Base-by-base conservation (phyloP, 352 stramenopile genomes). In the Aphanomyces euteiches region DNA sequence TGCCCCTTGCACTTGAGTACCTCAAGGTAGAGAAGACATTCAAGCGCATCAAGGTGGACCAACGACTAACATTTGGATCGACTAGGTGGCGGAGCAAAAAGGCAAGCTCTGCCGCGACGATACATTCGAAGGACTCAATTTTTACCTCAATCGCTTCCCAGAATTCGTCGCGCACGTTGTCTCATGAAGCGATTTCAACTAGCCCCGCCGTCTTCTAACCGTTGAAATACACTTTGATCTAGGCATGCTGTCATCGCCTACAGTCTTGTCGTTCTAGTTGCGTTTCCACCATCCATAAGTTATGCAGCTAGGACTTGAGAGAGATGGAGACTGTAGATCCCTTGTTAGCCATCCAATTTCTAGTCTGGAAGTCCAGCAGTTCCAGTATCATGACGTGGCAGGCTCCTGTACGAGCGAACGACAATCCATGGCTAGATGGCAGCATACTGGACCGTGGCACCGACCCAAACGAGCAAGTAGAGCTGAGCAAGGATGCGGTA, bases 1-100 rank as follows among this genome's bases (percentile, higher is more conserved):
- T 98, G 47, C 82, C 97, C 19, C 80, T 99, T 61, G 97, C 96
- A 5, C 90, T 90, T 77, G 96, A 99, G 77, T 97, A 99, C 79
- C 77, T 99, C 8, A 91, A 92, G 79, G 86, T 92, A 65, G 28
- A 74, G 66, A 5, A 4, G 2, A 17, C 28, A 19, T 15, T 34
- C 28, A 65, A 28, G 54, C 36, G 7, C 17, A 21, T 37, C 6
- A 17, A 50, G 28, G 37, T 15, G 8, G n/a, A 5, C 15, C n/a
- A 28, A 15, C 10, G 47, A 38, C 5, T 15, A 60, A 17, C 12
- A 41, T 10, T 75, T 19, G 43, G 4, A 48, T 19, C 45, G 58
- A 3, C 45, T 66, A 96, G 77, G 89, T 96, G 40, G 96, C 94
- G 4, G 97, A 99, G 76, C 77, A 95, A 60, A 80, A 94, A 40